Evolutionary conservation across 148 eudicot species (phyloP), one percentile per base, ranked within the genome.

Genomic region (Mesembryanthemum crystallinum): DNA sequence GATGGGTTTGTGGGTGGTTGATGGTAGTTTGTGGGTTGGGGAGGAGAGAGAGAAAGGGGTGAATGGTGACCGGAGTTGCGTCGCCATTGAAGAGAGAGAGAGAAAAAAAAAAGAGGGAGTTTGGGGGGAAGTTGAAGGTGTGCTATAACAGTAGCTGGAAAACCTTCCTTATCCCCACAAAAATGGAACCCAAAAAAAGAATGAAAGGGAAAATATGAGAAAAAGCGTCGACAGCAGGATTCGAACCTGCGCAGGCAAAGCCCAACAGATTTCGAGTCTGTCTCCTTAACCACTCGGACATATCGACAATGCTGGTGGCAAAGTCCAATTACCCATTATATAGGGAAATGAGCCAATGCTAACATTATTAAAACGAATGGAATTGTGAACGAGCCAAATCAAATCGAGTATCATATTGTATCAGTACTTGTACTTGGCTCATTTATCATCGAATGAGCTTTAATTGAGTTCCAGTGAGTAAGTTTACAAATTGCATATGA

Each of bases 261-360:
- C 91, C 91, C 91, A 88, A 86, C 89, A 86, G 88, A 88, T 85
- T 86, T 87, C 87, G 86, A 89, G 87, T 87, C 92, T 85, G 89
- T 87, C 89, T 87, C 89, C 89, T 87, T 87, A 87, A 85, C 89
- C 89, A 87, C 89, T 87, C 89, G 89, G 89, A 87, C 89, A 87
- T 87, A 87, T 87, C 78, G 89, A 87, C 89, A 2, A 9, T 18
- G 1, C 5, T n/a, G 28, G 8, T 64, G 11, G 25, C n/a, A n/a
- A n/a, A n/a, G n/a, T n/a, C n/a, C n/a, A n/a, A n/a, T n/a, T n/a
- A n/a, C n/a, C n/a, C n/a, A n/a, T n/a, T n/a, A n/a, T n/a, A n/a
- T n/a, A n/a, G n/a, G n/a, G n/a, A n/a, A n/a, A n/a, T n/a, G n/a
- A n/a, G n/a, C n/a, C n/a, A n/a, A n/a, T n/a, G n/a, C n/a, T n/a